phyloP scores from a whole-genome alignment of 257 asterid species.

The Gentiana macrophylla region DNA sequence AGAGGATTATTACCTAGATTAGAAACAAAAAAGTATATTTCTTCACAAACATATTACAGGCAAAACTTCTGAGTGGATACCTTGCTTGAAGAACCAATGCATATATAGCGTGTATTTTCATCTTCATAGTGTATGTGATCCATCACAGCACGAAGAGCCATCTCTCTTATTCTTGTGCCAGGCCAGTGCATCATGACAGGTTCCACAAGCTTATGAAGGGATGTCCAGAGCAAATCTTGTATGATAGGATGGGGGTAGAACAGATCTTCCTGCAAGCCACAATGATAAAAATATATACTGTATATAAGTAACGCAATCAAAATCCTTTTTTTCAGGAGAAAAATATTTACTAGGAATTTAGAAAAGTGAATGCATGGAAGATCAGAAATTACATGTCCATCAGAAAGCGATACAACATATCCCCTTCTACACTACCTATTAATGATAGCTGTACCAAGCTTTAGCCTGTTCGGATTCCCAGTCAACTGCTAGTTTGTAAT shows the following conservation, averaged over 20 bases:
- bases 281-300: background rate
- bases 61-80: constrained; percentile 20
- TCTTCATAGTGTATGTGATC: constrained; percentile 97
- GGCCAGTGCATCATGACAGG: constrained; percentile 92
- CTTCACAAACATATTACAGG: too few species aligned
- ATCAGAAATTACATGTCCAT: too few species aligned
- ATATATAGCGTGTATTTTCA: constrained; percentile 87
- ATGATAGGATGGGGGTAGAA: constrained; percentile 91
- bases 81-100: constrained; percentile 99
- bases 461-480: too few species aligned
- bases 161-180: constrained; percentile 83
- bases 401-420: too few species aligned
- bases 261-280: constrained; percentile 80
- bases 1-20: too few species aligned
- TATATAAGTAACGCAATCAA: background rate
- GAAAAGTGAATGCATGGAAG: too few species aligned
- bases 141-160: constrained; percentile 57
- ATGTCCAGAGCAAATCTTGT: constrained; percentile 86
- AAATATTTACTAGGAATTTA: background rate
- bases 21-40: too few species aligned
- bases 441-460: too few species aligned
- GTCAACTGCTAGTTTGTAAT: too few species aligned
- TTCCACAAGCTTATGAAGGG: constrained; percentile 76
- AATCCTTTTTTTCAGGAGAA: background rate
- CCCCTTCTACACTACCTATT: too few species aligned